These are phyloP conservation scores for Toxicodendron radicans DNA, from an alignment of 345 rosid species.

Conservation along the genomic window DNA sequence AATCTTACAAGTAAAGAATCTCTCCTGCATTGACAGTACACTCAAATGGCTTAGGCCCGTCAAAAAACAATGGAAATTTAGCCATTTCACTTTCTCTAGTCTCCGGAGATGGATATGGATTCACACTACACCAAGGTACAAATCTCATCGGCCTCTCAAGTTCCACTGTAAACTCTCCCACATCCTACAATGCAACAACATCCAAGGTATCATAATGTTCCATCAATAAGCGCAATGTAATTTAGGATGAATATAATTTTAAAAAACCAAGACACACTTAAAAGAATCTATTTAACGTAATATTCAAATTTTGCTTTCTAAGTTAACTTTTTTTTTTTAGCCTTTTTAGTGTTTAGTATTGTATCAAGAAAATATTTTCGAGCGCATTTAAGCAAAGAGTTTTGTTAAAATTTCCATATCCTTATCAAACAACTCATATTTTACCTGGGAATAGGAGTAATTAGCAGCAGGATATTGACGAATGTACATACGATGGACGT, in stretches of 20 bases:
- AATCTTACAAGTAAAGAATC: slow-evolving; percentile 77
- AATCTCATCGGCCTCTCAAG: slow-evolving; percentile 53
- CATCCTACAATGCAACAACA: slow-evolving; percentile 36
- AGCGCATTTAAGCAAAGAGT: no score
- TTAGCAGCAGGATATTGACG: slow-evolving; percentile 66
- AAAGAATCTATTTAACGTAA: no score
- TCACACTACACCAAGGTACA: slow-evolving; percentile 85
- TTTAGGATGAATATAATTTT: no score
- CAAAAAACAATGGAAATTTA: slow-evolving; percentile 67
- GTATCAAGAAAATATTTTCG: no score
- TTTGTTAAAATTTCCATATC: no score
- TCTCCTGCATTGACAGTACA: slow-evolving; percentile 83
- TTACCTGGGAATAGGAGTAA: slow-evolving; percentile 47
- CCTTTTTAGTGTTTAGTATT: no score
- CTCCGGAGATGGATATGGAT: slow-evolving; percentile 66
- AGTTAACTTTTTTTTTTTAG: no score
- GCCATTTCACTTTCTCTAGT: slow-evolving; percentile 41
- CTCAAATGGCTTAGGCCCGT: slow-evolving; percentile 75
- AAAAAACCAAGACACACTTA: no score
- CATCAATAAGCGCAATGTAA: no score
- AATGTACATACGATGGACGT: slow-evolving; percentile 76
- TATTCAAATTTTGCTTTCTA: no score
- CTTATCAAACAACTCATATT: no score
- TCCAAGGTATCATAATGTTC: neutral
- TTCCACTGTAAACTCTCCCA: slow-evolving; percentile 56